Evolutionary conservation across 1,284 basidiomycete genomes (phyloP).

Genomic region (Ganoderma resinaceum): DNA sequence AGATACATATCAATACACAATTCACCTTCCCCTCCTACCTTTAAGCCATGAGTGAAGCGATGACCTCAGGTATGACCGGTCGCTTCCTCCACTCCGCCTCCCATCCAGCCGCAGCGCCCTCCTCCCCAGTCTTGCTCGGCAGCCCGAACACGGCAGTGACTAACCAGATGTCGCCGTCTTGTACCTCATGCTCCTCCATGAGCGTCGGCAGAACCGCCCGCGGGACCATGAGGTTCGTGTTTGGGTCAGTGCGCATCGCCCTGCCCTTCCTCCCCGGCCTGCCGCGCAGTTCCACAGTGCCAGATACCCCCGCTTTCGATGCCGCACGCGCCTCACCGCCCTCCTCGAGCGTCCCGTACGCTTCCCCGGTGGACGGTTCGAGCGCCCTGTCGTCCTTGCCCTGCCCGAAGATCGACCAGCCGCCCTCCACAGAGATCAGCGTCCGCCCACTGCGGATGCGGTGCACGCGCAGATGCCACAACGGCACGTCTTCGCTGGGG

Average conservation of each 20-base stretch:
- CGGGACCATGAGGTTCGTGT: slow-evolving; percentile 75
- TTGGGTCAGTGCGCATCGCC: slow-evolving; percentile 74
- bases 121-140: slow-evolving; percentile 49
- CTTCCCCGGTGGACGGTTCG: slow-evolving; percentile 49
- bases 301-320: slow-evolving; percentile 68
- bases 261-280: slow-evolving; percentile 45
- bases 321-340: slow-evolving; percentile 57
- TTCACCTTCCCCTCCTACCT: slow-evolving; percentile 9
- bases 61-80: slow-evolving; percentile 55
- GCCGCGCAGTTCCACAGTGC: slow-evolving; percentile 58
- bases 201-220: slow-evolving; percentile 74
- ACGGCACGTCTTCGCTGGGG: slow-evolving; percentile 58
- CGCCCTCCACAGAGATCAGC: slow-evolving; percentile 71
- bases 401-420: slow-evolving; percentile 78
- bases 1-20: background rate
- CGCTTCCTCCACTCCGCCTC: slow-evolving; percentile 59
- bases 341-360: slow-evolving; percentile 55
- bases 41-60: slow-evolving; percentile 43
- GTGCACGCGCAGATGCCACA: slow-evolving; percentile 78
- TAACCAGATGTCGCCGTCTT: slow-evolving; percentile 58
- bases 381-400: slow-evolving; percentile 67
- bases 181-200: slow-evolving; percentile 52
- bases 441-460: slow-evolving; percentile 59
- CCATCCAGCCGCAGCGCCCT: slow-evolving; percentile 57
- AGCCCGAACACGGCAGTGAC: slow-evolving; percentile 76